A percentile compares a stretch with the other conserved stretches of the same genome.
Conservation (phyloP, 1,284 basidiomycete genomes). For the Salmacisia buchloeana region DNA sequence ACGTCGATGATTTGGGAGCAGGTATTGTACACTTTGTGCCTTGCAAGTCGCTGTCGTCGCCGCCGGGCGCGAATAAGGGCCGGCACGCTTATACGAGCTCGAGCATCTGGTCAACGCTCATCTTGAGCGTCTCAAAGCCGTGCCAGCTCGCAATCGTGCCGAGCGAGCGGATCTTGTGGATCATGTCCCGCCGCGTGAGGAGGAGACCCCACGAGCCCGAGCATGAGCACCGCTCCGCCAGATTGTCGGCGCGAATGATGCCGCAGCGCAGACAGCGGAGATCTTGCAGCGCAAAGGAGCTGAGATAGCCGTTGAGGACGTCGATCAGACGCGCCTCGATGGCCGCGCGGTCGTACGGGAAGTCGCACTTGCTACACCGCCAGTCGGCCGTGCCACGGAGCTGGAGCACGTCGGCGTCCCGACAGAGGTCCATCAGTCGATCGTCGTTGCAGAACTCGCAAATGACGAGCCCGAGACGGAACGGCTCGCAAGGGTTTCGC, state of each 20-base stretch:
- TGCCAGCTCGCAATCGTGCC: constrained; percentile 34
- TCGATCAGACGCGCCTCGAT: constrained; percentile 84
- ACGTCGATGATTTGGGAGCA: too few species aligned
- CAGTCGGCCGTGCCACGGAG: constrained; percentile 31
- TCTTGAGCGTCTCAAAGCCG: constrained; percentile 19
- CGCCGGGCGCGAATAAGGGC: too few species aligned
- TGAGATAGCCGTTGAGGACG: constrained; percentile 66
- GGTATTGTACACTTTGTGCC: too few species aligned
- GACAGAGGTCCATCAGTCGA: constrained; percentile 87
- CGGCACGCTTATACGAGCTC: neutral
- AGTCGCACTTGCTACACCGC: constrained; percentile 61
- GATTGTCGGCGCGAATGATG: constrained; percentile 77
- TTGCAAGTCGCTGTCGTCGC: too few species aligned
- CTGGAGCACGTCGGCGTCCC: constrained; percentile 70
- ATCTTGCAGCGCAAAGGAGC: constrained; percentile 81
- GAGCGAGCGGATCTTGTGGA: constrained; percentile 26
- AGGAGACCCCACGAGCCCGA: constrained; percentile 59
- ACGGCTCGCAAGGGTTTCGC: constrained; percentile 85
- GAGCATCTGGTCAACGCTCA: constrained; percentile 16
- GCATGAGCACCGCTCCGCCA: constrained; percentile 78
- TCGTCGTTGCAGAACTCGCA: constrained; percentile 84
- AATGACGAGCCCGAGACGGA: constrained; percentile 79
- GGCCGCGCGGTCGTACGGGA: constrained; percentile 75
- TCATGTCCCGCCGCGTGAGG: constrained; percentile 32
- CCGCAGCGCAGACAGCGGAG: constrained; percentile 72